Conservation (phyloP, 1,284 basidiomycete species). For the Tetrapyrgos nigripes region DNA sequence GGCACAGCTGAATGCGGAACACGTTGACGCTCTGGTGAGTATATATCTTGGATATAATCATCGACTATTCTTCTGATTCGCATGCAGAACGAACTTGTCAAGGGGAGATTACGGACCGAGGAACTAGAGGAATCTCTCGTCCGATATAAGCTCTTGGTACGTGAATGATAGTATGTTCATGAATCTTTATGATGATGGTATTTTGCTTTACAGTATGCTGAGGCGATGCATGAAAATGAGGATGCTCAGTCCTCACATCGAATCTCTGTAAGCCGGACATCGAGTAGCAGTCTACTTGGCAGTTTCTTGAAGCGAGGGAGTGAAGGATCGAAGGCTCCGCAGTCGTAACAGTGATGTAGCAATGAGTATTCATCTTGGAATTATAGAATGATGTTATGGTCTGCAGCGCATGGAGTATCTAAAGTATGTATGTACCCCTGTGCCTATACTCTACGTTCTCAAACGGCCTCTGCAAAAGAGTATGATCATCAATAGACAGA, state of each 20-base stretch:
- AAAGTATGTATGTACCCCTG: no score
- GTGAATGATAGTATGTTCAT: constrained; percentile 34
- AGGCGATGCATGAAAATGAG: constrained; percentile 86
- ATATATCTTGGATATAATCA: not conserved
- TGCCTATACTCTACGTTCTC: constrained; percentile 20
- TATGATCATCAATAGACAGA: constrained; percentile 12
- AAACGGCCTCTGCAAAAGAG: constrained; percentile 35
- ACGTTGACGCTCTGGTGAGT: constrained; percentile 75
- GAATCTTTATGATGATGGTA: constrained; percentile 3
- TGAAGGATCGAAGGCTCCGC: constrained; percentile 12
- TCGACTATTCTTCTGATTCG: constrained; percentile 1
- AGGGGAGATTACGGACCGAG: constrained; percentile 84
- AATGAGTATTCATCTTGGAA: no score
- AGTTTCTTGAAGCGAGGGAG: constrained; percentile 16
- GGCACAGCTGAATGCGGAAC: constrained; percentile 81
- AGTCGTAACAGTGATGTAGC: not conserved
- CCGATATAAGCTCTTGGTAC: constrained; percentile 86
- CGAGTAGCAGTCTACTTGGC: not conserved
- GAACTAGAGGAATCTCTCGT: constrained; percentile 92
- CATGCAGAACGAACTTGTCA: constrained; percentile 86
- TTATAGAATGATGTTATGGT: no score
- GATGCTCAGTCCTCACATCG: constrained; percentile 80
- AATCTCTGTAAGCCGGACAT: constrained; percentile 47
- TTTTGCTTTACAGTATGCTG: constrained; percentile 71
- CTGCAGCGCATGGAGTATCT: no score